Evolutionary conservation across 768 basidiomycete species (phyloP), one percentile per base, ranked within the genome.

Genomic region (Dacryopinax primogenitus): DNA sequence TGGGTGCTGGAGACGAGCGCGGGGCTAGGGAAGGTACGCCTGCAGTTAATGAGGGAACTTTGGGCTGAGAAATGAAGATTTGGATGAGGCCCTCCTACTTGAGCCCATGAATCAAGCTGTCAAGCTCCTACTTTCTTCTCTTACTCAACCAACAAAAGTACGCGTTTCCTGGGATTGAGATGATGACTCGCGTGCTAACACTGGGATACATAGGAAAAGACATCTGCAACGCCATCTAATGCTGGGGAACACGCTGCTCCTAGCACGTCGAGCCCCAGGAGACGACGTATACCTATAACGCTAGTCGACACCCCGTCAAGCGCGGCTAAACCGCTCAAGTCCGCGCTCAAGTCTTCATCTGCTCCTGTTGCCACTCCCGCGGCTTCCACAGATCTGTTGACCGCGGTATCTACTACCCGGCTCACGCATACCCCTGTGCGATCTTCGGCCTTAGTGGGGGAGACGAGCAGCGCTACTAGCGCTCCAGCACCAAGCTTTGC

Each of bases 41-140:
- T 1, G 45, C 28, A 4, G 1, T 32, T 41, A 9, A 32, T 51
- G 67, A 26, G 39, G 65, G 30, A 30, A 33, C 64, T 28, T 44
- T 67, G 3, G 30, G 7, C 32, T 47, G 18, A 1, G 34, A 16
- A 41, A 44, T 39, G 26, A 65, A 92, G 92, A 92, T 71, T 77
- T 92, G 32, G 72, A 77, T 33, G 76, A 78, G 15, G 83, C 85
- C 1, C 73, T 86, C 23, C 75, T 75, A 37, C 70, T 87, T 0
- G 90, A 92, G 65, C 84, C 88, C 1, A 68, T 77, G 0, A 91
- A 92, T 69, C 75, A 75, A 3, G 76, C 84, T 3, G 82, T 87
- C 0, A 83, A 81, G 71, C 77, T 80, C 18, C 90, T 92, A 73
- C 73, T 90, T 58, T 74, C 72, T 7, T 84, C 80, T 28, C 75